These are phyloP conservation scores for Leishmania lainsoni DNA, from an alignment of 208 protist species.

Conservation along the genomic window DNA sequence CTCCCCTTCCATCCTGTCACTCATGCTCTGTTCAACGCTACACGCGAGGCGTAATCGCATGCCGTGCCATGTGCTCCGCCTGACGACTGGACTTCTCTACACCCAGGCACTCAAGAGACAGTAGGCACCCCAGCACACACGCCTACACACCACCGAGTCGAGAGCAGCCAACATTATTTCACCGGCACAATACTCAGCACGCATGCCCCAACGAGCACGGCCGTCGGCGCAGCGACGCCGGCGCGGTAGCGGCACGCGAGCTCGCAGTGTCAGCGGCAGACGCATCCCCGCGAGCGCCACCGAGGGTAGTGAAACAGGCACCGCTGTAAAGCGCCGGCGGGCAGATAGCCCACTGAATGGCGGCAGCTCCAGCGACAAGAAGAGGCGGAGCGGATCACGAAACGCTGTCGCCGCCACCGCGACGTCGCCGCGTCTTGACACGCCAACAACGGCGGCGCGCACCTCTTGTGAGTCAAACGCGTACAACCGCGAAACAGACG, in stretches of 20 bases:
- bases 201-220: neutral
- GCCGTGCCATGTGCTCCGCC: neutral
- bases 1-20: neutral
- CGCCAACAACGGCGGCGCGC: neutral
- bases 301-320: neutral
- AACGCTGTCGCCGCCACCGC: neutral
- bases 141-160: neutral
- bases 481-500: neutral
- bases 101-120: neutral
- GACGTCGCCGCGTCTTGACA: neutral
- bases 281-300: neutral
- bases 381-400: neutral
- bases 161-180: neutral
- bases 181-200: neutral
- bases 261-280: too few relatives aligned
- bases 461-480: neutral
- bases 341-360: neutral
- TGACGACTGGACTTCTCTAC: neutral
- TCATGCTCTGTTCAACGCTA: neutral
- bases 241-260: too few relatives aligned
- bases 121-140: neutral
- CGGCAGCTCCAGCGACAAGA: neutral
- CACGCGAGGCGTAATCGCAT: neutral
- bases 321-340: neutral
- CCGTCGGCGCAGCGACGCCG: neutral